Conservation (phyloP, 2,329 filamentous ascomycete genomes). For the Botrytis tulipae region DNA sequence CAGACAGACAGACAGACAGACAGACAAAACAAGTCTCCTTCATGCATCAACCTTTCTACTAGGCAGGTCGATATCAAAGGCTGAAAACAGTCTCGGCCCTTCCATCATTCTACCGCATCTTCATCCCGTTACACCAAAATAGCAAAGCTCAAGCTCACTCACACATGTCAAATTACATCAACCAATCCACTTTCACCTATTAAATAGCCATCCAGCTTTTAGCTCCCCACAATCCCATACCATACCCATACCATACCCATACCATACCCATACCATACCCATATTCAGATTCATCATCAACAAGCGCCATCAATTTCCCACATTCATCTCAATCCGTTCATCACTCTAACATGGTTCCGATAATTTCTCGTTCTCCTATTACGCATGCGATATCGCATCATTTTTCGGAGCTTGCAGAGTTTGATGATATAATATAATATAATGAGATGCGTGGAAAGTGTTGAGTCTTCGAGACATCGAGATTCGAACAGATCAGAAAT, state of each 20-base stretch:
- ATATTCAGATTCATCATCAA: neutral
- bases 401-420: neutral
- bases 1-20: neutral
- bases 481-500: neutral
- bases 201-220: neutral
- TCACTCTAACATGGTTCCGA: neutral
- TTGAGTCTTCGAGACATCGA: neutral
- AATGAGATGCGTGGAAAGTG: neutral
- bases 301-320: neutral
- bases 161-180: neutral
- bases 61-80: neutral
- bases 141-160: neutral
- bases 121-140: neutral
- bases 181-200: neutral
- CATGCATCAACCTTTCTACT: neutral
- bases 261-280: no score
- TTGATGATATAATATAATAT: neutral
- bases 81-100: constrained; percentile 14
- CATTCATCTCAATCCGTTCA: neutral
- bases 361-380: constrained; percentile 2
- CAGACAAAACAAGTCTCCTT: no score
- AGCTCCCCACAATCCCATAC: neutral
- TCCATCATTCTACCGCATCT: neutral
- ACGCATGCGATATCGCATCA: constrained; percentile 5
- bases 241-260: neutral